Evolutionary conservation across 2,329 filamentous ascomycete genomes (phyloP).

Genomic region (Helotiales sp.): DNA sequence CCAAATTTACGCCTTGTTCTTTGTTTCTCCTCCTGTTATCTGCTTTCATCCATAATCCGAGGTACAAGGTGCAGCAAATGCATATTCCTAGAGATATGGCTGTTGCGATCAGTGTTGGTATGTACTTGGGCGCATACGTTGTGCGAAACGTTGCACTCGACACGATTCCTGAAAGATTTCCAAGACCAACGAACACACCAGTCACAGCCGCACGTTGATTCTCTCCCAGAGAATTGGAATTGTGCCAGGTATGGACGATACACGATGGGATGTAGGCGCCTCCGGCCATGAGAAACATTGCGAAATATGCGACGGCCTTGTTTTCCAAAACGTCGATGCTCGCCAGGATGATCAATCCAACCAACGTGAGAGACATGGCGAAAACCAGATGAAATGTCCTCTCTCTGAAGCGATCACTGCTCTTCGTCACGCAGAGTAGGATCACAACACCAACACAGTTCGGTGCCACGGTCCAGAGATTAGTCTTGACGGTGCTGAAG

Average conservation of each 20-base stretch:
- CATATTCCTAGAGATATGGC: conserved; percentile 43
- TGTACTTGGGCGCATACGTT: conserved; percentile 49
- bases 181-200: conserved; percentile 47
- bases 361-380: conserved; percentile 40
- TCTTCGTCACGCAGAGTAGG: conserved; percentile 44
- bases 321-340: conserved; percentile 43
- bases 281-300: conserved; percentile 47
- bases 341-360: conserved; percentile 46
- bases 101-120: conserved; percentile 47
- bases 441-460: conserved; percentile 49
- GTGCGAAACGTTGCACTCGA: conserved; percentile 42
- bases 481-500: conserved; percentile 48
- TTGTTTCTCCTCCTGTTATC: conserved; percentile 43
- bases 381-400: conserved; percentile 47
- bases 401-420: conserved; percentile 46
- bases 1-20: conserved; percentile 37
- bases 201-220: conserved; percentile 49
- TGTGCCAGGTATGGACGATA: conserved; percentile 51
- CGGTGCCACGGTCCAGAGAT: conserved; percentile 53
- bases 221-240: conserved; percentile 53
- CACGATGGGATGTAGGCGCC: conserved; percentile 48
- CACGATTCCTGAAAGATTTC: conserved; percentile 46
- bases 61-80: conserved; percentile 39
- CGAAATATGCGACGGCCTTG: conserved; percentile 49
- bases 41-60: conserved; percentile 47